Evolutionary conservation across 257 asterid species (phyloP).

Genomic region (Parsonsia alboflavescens): DNA sequence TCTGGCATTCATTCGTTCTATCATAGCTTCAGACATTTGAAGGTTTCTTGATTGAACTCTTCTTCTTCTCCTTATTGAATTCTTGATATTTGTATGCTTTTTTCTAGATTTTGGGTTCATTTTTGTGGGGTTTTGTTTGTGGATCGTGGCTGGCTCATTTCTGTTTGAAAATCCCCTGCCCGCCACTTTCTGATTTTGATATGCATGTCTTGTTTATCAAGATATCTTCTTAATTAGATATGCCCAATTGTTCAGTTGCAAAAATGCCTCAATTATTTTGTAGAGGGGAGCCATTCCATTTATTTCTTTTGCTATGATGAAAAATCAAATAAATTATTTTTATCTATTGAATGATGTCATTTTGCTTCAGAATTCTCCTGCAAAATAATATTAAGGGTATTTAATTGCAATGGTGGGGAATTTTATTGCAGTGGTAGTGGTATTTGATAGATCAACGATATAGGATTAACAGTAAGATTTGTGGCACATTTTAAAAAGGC

Average conservation of each 20-base stretch:
- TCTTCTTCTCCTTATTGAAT: not conserved
- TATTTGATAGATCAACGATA: not conserved
- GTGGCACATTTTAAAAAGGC: not conserved
- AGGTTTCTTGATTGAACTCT: slow-evolving; percentile 1
- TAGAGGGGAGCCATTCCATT: not conserved
- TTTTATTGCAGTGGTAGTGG: not conserved
- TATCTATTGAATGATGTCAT: not conserved
- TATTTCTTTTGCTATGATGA: not conserved
- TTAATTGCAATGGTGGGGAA: not conserved
- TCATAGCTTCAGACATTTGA: not conserved
- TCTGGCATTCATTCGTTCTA: not conserved
- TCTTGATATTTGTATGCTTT: not conserved
- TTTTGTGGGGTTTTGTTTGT: not conserved
- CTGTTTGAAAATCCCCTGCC: not conserved
- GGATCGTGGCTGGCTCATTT: slow-evolving; percentile 6
- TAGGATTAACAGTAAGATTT: not conserved
- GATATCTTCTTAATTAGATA: not conserved
- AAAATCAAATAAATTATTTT: not conserved
- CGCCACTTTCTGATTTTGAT: not conserved
- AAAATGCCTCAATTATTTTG: not conserved
- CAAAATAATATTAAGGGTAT: not conserved
- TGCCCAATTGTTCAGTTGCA: no score
- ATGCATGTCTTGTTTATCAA: not conserved
- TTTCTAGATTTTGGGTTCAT: not conserved
- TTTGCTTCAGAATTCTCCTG: not conserved